A percentile compares a stretch with the other conserved stretches of the same genome.
Evolutionary conservation across 305 asterid genomes (phyloP).

Genomic region (Fraxinus ornus): DNA sequence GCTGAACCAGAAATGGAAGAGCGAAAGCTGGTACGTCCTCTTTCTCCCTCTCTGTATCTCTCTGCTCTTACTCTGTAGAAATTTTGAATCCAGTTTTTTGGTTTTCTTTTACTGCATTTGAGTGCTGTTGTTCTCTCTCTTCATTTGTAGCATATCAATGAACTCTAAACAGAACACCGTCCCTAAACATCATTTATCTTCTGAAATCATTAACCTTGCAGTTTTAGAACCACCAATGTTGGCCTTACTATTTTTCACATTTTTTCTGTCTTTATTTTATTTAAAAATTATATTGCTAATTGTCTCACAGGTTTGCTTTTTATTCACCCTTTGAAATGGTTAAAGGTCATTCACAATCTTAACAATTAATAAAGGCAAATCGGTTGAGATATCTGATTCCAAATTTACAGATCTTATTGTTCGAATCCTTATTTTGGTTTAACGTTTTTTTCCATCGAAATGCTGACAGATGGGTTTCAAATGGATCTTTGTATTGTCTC

Average conservation of each 20-base stretch:
- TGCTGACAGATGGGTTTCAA: constrained; percentile 72
- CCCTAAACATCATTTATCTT: neutral
- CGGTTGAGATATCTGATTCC: neutral
- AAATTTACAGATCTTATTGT: neutral
- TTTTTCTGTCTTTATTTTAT: neutral
- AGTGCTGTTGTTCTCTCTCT: neutral
- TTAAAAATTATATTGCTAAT: neutral
- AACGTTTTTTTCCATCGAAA: neutral
- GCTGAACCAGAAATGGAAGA: constrained; percentile 91
- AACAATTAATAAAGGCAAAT: neutral
- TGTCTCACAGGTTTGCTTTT: neutral
- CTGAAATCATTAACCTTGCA: neutral
- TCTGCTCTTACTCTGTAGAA: neutral
- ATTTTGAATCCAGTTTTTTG: neutral
- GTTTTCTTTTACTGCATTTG: neutral
- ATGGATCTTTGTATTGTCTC: constrained; percentile 69
- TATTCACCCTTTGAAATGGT: neutral
- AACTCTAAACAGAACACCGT: neutral
- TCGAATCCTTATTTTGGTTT: neutral
- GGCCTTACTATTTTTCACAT: neutral
- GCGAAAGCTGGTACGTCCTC: constrained; percentile 54
- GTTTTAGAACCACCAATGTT: neutral
- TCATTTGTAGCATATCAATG: neutral
- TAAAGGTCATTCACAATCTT: neutral
- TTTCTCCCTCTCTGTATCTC: neutral